These are phyloP conservation scores for Rhizophagus prolifer DNA, from an alignment of 192 early-diverging fungal genomes.

Conservation along the genomic window DNA sequence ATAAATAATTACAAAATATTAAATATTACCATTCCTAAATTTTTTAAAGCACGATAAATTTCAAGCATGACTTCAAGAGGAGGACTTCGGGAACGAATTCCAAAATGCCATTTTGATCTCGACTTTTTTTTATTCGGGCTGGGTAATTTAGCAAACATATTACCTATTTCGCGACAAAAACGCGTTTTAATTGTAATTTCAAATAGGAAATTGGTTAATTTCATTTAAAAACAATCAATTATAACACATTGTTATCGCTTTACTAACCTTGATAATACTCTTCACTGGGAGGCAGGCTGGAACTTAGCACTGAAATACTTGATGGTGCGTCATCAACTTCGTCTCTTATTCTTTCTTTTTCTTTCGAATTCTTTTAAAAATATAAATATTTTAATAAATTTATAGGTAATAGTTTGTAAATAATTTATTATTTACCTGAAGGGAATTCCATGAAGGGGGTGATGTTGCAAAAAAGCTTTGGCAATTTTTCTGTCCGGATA, in stretches of 20 bases:
- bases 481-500: constrained; percentile 54
- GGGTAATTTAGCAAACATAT: neutral
- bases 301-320: constrained; percentile 55
- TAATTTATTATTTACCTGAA: constrained; percentile 39
- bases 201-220: neutral
- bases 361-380: constrained; percentile 4
- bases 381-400: neutral
- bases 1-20: neutral
- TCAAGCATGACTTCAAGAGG: constrained; percentile 97
- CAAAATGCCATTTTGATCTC: constrained; percentile 96
- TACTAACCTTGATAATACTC: constrained; percentile 29
- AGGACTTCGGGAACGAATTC: constrained; percentile 88
- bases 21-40: constrained; percentile 72
- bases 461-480: constrained; percentile 66
- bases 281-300: constrained; percentile 54
- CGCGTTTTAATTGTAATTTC: neutral
- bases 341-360: neutral
- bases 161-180: neutral
- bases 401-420: neutral
- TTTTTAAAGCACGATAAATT: constrained; percentile 89
- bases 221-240: neutral
- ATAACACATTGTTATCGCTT: neutral
- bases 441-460: constrained; percentile 70
- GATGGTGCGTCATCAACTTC: constrained; percentile 37
- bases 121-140: constrained; percentile 39